Evolutionary conservation across 108 stramenopile genomes (phyloP).

Genomic region (Chaetoceros tenuissimus): DNA sequence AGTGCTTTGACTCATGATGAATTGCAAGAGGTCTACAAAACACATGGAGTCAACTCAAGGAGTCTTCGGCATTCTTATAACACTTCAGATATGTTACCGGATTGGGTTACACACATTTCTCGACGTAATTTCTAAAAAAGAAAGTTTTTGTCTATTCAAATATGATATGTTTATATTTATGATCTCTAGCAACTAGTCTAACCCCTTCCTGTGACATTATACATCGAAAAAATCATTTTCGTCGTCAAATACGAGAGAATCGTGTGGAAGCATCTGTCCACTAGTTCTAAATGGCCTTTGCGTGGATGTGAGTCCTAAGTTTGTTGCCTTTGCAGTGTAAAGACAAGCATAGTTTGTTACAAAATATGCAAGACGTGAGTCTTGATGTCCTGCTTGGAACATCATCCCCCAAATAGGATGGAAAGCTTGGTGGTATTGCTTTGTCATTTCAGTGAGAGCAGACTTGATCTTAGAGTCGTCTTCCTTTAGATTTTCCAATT

Average conservation of each 20-base stretch:
- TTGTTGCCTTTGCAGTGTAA: conserved; percentile 88
- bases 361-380: conserved; percentile 89
- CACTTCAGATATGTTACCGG: not conserved
- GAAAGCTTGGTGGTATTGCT: conserved; percentile 63
- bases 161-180: not conserved
- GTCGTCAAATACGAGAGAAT: conserved; percentile 36
- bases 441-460: conserved; percentile 33
- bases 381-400: conserved; percentile 93
- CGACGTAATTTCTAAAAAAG: not conserved
- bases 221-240: too few relatives aligned
- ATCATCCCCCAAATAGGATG: conserved; percentile 81
- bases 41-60: not conserved
- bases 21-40: conserved; percentile 55
- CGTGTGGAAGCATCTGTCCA: conserved; percentile 65
- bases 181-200: not conserved
- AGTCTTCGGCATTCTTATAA: not conserved
- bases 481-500: conserved; percentile 49
- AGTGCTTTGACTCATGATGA: conserved; percentile 48
- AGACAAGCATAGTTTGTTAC: conserved; percentile 92
- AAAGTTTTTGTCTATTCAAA: too few relatives aligned
- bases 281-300: conserved; percentile 59
- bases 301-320: conserved; percentile 65
- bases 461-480: conserved; percentile 62
- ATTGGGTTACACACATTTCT: not conserved
- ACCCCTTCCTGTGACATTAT: not conserved